Base-by-base conservation (phyloP, 2,329 filamentous ascomycete species). In the Fusarium pilosicola region DNA sequence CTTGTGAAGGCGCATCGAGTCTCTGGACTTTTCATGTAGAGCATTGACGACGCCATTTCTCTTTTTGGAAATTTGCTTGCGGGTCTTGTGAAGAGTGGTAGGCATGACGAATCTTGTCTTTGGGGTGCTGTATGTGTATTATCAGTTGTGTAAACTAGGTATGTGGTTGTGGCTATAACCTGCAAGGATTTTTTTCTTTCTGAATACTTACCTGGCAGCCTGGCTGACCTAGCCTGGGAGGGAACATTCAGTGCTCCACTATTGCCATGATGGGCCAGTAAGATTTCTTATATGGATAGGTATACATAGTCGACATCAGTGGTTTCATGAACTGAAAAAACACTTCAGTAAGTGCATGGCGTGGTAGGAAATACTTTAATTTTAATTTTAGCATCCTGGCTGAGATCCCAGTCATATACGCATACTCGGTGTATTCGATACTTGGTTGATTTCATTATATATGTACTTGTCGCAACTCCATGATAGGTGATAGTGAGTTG, bases 51-150 rank as follows among this genome's bases (percentile, higher is more conserved):
- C 90, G 26, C 91, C 90, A 74, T 91, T 90, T 75, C 93, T 91
- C 88, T 98, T 98, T 86, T 97, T 97, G 39, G 91, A 86, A 74
- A 98, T 96, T 74, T 94, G 91, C 85, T 98, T 98, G 72, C 93
- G 90, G 26, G 96, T 93, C 81, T 98, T 98, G 73, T 90, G 85
- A 12, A 98, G 84, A 49, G 92, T 90, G 80, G 91, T 92, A 20
- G 94, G 89, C 95, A 97, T 97, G 30, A 78, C 87, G 79, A 48
- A 28, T 51, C 32, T 28, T 44, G 42, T 64, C 24, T 48, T 59
- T 67, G 48, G 46, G 30, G 20, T 7, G 26, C 49, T n/a, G 46
- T 54, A 26, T 62, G 51, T 58, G 57, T 46, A 48, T 42, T 54
- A 64, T 57, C 41, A 41, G 52, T 30, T 68, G 54, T 74, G 42